Base-by-base conservation (phyloP, 805 yeast genomes). In the Candida odintsovae region DNA sequence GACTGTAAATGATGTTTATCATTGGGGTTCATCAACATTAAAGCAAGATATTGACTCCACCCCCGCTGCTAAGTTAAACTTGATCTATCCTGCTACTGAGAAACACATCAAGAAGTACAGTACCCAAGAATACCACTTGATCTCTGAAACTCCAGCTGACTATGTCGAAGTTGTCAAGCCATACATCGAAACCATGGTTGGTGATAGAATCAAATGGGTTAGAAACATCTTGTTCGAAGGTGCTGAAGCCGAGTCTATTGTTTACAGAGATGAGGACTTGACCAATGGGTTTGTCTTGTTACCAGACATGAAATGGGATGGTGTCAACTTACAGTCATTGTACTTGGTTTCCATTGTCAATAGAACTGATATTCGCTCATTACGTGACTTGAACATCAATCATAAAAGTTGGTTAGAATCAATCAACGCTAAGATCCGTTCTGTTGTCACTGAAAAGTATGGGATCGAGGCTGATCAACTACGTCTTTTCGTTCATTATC, bases 291-390 rank as follows among this genome's bases (percentile, higher is more conserved):
- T 86, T 58, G 79, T 90, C 6, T 66, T 94, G 40, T 70, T 90
- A 38, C 98, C 98, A 0, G 97, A 92, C 65, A 87, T 92, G 95
- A 90, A 90, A 62, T 94, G 99, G 99, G 97, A 92, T 62, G 82
- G 86, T 4, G 68, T 73, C 42, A 79, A 80, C 25, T 54, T 83
- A 60, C 87, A 80, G 22, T 65, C 92, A 4, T 67, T 94, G 46
- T 90, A 94, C 61, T 67, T 92, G 54, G 82, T 87, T 44, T 85
- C 86, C 9, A 82, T 92, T 49, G 90, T 84, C 4, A 77, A 76
- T 50, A 70, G 92, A 45, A 71, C 68, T 1, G 90, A 86, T 53
- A 76, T 92, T 13, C 69, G 83, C 1, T 80, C 92, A 1, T 58
- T 94, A 2, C 76, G 98, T 56, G 97, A 90, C 58, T 68, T 94